A percentile compares a stretch with the other conserved stretches of the same genome.
Conservation (phyloP, 2,329 filamentous ascomycete genomes). For the Claviceps sp. region DNA sequence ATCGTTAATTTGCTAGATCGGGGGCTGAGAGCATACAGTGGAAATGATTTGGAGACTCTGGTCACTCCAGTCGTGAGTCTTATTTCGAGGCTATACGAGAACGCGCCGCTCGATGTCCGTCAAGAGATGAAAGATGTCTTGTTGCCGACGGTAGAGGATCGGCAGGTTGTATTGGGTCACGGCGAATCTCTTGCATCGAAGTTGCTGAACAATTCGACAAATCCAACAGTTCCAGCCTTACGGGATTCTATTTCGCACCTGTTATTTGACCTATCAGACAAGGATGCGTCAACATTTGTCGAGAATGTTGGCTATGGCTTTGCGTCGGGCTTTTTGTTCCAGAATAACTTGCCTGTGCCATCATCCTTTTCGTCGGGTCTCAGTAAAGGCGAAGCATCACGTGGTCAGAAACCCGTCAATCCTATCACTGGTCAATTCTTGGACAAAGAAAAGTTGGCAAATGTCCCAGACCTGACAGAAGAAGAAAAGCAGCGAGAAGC, state of each 20-base stretch:
- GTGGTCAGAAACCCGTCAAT: slow-evolving; percentile 43
- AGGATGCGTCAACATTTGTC: slow-evolving; percentile 67
- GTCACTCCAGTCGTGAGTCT: slow-evolving; percentile 63
- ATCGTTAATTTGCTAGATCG: slow-evolving; percentile 58
- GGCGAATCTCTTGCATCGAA: slow-evolving; percentile 61
- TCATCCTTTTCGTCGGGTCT: slow-evolving; percentile 43
- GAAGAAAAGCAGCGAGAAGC: slow-evolving; percentile 90
- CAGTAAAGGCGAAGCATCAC: slow-evolving; percentile 15
- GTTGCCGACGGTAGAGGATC: slow-evolving; percentile 65
- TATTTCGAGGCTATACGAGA: slow-evolving; percentile 56
- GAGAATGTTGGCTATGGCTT: slow-evolving; percentile 91
- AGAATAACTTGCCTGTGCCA: slow-evolving; percentile 68
- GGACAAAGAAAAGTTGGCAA: slow-evolving; percentile 48
- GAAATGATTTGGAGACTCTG: slow-evolving; percentile 57
- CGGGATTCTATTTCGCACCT: slow-evolving; percentile 64
- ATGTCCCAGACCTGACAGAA: slow-evolving; percentile 64
- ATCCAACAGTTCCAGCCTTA: slow-evolving; percentile 56
- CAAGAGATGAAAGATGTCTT: slow-evolving; percentile 51
- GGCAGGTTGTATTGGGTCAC: slow-evolving; percentile 63
- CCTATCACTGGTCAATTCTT: slow-evolving; percentile 78
- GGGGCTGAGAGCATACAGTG: slow-evolving; percentile 48
- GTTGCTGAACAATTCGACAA: slow-evolving; percentile 65
- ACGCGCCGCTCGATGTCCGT: slow-evolving; percentile 49
- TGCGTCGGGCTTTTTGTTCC: slow-evolving; percentile 79
- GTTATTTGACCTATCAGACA: slow-evolving; percentile 76